Base-by-base conservation (phyloP, 805 yeast species). In the Maudiozyma turicensis region DNA sequence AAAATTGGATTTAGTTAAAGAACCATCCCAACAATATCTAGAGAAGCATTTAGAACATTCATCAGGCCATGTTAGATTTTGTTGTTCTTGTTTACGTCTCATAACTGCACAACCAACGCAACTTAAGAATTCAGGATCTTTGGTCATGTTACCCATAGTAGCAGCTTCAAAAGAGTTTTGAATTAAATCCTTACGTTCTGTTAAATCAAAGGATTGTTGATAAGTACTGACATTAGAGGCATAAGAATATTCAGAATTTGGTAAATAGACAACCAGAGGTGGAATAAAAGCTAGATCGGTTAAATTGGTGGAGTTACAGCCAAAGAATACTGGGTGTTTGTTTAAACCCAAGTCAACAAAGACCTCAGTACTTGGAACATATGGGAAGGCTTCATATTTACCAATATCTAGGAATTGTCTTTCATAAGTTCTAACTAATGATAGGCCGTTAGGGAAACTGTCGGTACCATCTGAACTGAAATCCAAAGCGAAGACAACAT, bases 31-130 rank as follows among this genome's bases (percentile, higher is more conserved):
- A 67, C 95, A 88, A 66, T 86, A 86, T 7, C 69, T 71, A 34
- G 70, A 66, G 63, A 87, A 86, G 63, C 96, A 88, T 48, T 69
- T 52, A 55, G 77, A 67, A 70, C 96, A 88, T 59, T 84, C 86
- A 1, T 73, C 81, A 9, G 71, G 65, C 50, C 84, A 84, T n/a
- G 75, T 71, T 37, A 72, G 64, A 33, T 81, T 80, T 34, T 73
- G 65, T 60, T 89, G 74, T 67, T 86, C 93, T 60, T 82, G 81
- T 41, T 83, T 77, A 63, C 95, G 78, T 68, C 86, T 82, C 51
- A 86, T 73, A 43, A 87, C 76, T 10, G 95, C 95, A 72, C 95
- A 87, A 2, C 85, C 85, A 44, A 87, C 74, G 70, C 95, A 86
- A 6, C 80, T 75, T 41, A 77, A 70, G 81, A 86, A 86, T 38